These are phyloP conservation scores for Vigna hirtella DNA, from an alignment of 306 rosid species.

Conservation along the genomic window DNA sequence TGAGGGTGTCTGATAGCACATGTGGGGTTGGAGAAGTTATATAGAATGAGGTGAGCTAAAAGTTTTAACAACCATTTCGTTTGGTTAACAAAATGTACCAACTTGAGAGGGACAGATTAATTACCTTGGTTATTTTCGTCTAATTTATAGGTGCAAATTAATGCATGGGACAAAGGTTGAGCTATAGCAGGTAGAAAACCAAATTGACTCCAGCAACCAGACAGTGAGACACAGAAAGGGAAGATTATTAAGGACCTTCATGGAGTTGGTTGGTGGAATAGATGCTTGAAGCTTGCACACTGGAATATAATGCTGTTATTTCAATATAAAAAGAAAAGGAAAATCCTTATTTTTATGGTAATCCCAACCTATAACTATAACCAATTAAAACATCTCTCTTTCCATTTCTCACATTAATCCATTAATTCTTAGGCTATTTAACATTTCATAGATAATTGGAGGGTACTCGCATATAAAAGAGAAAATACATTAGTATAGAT, in stretches of 20 bases:
- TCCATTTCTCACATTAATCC: too few species aligned
- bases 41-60: conserved; percentile 40
- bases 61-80: conserved; percentile 14
- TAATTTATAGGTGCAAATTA: conserved; percentile 19
- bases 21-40: conserved; percentile 41
- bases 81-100: conserved; percentile 24
- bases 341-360: background rate
- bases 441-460: too few species aligned
- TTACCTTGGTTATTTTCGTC: background rate
- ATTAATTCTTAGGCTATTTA: too few species aligned
- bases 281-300: conserved; percentile 26
- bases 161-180: conserved; percentile 19
- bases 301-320: background rate
- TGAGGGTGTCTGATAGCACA: conserved; percentile 22
- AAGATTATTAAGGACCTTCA: background rate
- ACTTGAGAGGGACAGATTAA: conserved; percentile 38
- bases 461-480: too few species aligned
- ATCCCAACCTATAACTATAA: background rate
- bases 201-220: background rate
- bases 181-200: background rate
- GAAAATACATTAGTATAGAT: too few species aligned
- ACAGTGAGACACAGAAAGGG: background rate
- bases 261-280: conserved; percentile 49
- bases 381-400: too few species aligned
- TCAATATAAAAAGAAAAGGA: background rate